These are phyloP conservation scores for Coemansia umbellata DNA, from an alignment of 192 early-diverging fungal genomes.

Conservation along the genomic window DNA sequence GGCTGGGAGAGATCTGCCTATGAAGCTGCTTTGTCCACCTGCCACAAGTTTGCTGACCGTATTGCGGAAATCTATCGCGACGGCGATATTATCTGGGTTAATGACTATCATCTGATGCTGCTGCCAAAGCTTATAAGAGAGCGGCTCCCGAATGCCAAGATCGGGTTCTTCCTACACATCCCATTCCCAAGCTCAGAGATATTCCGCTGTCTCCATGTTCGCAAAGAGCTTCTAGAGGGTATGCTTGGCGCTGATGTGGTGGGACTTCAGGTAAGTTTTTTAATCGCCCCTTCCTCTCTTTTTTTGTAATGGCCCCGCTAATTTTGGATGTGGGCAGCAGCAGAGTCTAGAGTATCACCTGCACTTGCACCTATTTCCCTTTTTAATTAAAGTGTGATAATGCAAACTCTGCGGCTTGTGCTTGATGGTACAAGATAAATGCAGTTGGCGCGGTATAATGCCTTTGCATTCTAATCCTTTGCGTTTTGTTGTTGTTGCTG, in stretches of 20 bases:
- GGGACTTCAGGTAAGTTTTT: constrained; percentile 65
- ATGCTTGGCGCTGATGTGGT: constrained; percentile 84
- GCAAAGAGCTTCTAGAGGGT: constrained; percentile 86
- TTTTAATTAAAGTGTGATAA: constrained; percentile 35
- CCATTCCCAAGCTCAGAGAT: constrained; percentile 96
- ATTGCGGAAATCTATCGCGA: constrained; percentile 72
- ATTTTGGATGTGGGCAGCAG: background rate
- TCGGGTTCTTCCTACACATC: constrained; percentile 96
- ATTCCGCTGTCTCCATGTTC: constrained; percentile 83
- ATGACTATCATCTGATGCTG: constrained; percentile 97
- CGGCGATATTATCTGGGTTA: constrained; percentile 94
- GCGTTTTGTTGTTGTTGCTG: no score
- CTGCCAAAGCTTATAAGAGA: constrained; percentile 84
- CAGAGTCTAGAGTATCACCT: no score
- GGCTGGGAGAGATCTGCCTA: constrained; percentile 76
- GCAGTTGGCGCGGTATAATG: no score
- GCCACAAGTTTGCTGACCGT: constrained; percentile 78
- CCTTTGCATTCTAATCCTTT: no score
- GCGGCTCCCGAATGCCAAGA: constrained; percentile 77
- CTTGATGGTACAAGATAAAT: no score
- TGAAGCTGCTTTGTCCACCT: constrained; percentile 79
- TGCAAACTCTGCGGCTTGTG: no score
- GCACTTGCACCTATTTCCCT: no score
- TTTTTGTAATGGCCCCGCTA: constrained; percentile 7
- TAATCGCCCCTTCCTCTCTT: background rate